Evolutionary conservation across 2,329 filamentous ascomycete genomes (phyloP).

Genomic region (Ophiocordyceps sinensis): DNA sequence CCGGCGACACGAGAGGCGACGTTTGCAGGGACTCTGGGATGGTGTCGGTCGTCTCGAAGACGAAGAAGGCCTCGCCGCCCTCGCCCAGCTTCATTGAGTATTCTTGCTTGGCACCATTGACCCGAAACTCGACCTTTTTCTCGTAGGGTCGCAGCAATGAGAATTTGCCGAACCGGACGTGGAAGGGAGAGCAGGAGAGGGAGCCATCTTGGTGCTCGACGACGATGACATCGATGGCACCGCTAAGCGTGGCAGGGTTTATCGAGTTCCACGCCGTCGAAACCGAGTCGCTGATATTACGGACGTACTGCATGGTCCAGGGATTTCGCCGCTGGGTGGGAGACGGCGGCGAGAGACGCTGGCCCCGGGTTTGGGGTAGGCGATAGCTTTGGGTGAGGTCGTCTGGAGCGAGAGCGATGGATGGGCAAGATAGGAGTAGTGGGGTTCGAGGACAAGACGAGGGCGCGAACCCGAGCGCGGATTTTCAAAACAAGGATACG

Average conservation of each 20-base stretch:
- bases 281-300: constrained; percentile 86
- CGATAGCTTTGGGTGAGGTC: not conserved
- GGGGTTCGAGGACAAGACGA: no score
- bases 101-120: constrained; percentile 83
- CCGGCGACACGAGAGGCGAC: constrained; percentile 81
- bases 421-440: not conserved
- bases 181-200: constrained; percentile 88
- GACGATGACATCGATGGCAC: constrained; percentile 97
- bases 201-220: constrained; percentile 89
- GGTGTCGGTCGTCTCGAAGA: constrained; percentile 85
- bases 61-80: constrained; percentile 95
- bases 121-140: constrained; percentile 96
- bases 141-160: constrained; percentile 87
- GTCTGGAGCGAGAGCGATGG: not conserved
- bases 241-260: constrained; percentile 92
- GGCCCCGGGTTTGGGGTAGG: not conserved
- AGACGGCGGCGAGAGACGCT: not conserved
- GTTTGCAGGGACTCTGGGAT: constrained; percentile 93
- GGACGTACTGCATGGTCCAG: constrained; percentile 83
- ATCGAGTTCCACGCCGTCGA: constrained; percentile 99
- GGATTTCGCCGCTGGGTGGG: constrained; percentile 2
- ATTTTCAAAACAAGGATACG: no score
- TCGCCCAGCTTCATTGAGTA: constrained; percentile 98
- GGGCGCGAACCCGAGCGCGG: no score
- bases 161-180: constrained; percentile 98